phyloP scores from a whole-genome alignment of 2,329 filamentous ascomycete genomes.

The Nannizziopsis barbatae region DNA sequence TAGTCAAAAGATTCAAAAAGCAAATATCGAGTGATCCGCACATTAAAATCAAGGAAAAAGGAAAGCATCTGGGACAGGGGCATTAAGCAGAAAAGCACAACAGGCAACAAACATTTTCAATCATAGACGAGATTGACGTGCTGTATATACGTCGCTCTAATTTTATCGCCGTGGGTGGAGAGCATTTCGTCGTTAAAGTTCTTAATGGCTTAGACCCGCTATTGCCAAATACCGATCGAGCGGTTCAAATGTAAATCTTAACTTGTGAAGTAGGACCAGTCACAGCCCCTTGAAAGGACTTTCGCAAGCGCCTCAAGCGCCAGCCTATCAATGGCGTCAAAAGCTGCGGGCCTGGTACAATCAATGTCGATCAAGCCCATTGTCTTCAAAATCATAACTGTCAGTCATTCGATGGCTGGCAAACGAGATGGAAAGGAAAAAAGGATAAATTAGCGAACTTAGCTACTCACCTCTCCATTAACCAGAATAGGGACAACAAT shows the following conservation, averaged over 20 bases:
- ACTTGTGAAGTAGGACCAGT: conserved; percentile 22
- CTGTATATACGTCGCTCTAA: no score
- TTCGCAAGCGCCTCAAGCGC: conserved; percentile 34
- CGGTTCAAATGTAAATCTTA: background rate
- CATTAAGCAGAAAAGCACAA: no score
- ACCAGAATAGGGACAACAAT: conserved; percentile 39
- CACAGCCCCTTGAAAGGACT: conserved; percentile 33
- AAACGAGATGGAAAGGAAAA: background rate
- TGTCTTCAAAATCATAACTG: conserved; percentile 23
- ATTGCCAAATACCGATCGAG: background rate
- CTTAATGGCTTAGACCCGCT: background rate
- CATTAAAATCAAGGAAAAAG: no score
- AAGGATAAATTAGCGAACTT: background rate
- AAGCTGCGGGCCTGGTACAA: conserved; percentile 34
- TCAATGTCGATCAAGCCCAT: conserved; percentile 41
- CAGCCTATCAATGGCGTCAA: conserved; percentile 36
- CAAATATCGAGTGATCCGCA: no score
- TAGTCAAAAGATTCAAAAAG: no score
- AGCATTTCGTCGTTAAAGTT: no score
- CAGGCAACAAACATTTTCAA: no score
- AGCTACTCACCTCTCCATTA: conserved; percentile 28
- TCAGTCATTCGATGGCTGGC: background rate
- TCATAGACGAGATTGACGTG: no score
- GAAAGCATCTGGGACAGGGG: no score
- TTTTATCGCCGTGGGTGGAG: no score